These are phyloP conservation scores for Hypoxylon crocopeplum DNA, from an alignment of 495 filamentous ascomycete species.

Conservation along the genomic window DNA sequence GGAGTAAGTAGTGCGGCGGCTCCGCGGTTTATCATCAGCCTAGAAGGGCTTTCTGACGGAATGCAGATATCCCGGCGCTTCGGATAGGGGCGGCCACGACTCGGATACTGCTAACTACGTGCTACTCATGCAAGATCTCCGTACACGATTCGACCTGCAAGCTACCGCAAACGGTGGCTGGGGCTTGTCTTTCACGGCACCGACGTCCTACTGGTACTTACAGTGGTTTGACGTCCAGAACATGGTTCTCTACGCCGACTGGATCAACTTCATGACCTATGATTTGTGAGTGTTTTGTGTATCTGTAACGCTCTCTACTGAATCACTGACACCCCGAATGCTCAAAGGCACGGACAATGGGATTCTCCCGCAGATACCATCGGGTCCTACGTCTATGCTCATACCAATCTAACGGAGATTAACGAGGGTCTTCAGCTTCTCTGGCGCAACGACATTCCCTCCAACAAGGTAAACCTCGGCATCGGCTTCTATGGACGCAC, in stretches of 20 bases:
- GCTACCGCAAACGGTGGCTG: no score
- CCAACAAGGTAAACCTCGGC: conserved; percentile 53
- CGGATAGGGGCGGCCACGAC: conserved; percentile 50
- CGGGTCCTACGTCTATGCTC: conserved; percentile 46
- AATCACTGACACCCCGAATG: no score
- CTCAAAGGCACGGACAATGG: conserved; percentile 52
- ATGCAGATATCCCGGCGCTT: conserved; percentile 57
- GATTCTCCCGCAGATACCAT: conserved; percentile 35
- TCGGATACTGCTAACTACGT: conserved; percentile 54
- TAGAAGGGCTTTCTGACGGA: no score
- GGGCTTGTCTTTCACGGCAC: conserved; percentile 49
- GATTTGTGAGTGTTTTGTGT: no score
- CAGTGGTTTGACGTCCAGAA: conserved; percentile 55
- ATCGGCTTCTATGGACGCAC: conserved; percentile 62
- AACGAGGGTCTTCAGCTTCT: conserved; percentile 53
- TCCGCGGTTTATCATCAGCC: no score
- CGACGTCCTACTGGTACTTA: conserved; percentile 62
- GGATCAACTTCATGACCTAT: conserved; percentile 61
- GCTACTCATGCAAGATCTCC: conserved; percentile 44
- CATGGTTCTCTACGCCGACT: conserved; percentile 48
- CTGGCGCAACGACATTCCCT: conserved; percentile 56
- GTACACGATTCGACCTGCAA: no score
- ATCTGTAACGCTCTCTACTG: no score
- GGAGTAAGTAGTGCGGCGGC: no score
- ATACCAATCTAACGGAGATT: conserved; percentile 68